A percentile compares a stretch with the other conserved stretches of the same genome.
Evolutionary conservation across 257 asterid species (phyloP).

Genomic region (Solanum neorickii): DNA sequence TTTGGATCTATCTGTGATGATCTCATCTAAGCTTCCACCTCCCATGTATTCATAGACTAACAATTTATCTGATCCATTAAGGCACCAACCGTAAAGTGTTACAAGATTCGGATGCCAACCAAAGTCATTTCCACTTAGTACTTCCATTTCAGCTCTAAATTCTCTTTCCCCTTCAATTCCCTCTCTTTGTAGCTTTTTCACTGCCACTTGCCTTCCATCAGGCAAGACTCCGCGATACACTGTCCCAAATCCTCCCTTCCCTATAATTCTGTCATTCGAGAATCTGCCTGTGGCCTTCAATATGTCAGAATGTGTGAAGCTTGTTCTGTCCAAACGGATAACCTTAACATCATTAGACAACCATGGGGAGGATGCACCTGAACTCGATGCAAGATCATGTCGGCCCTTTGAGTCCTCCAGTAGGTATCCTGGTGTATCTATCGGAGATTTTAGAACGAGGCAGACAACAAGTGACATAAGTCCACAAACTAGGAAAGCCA

Average conservation of each 20-base stretch:
- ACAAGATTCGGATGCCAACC: slow-evolving; percentile 98
- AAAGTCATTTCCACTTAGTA: slow-evolving; percentile 52
- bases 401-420: slow-evolving; percentile 37
- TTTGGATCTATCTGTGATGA: slow-evolving; percentile 30
- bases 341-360: slow-evolving; percentile 48
- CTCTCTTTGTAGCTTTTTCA: slow-evolving; percentile 68
- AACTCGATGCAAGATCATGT: slow-evolving; percentile 33
- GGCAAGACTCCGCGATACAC: slow-evolving; percentile 79
- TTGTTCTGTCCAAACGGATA: slow-evolving; percentile 64
- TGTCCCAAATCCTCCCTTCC: slow-evolving; percentile 81
- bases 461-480: slow-evolving; percentile 43
- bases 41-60: slow-evolving; percentile 88
- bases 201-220: slow-evolving; percentile 74
- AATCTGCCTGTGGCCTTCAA: slow-evolving; percentile 67
- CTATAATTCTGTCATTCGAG: slow-evolving; percentile 64
- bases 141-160: slow-evolving; percentile 90
- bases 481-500: slow-evolving; percentile 55
- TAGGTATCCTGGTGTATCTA: slow-evolving; percentile 25
- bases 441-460: slow-evolving; percentile 41
- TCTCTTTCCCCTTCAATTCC: slow-evolving; percentile 87
- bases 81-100: slow-evolving; percentile 82
- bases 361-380: slow-evolving; percentile 67
- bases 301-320: slow-evolving; percentile 81
- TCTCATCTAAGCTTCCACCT: slow-evolving; percentile 62
- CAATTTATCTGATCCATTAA: slow-evolving; percentile 67